Percentiles rank a stretch among this genome's conserved stretches.
Conservation (phyloP, 2,329 filamentous ascomycete species). For the Apiospora kogelbergensis region DNA sequence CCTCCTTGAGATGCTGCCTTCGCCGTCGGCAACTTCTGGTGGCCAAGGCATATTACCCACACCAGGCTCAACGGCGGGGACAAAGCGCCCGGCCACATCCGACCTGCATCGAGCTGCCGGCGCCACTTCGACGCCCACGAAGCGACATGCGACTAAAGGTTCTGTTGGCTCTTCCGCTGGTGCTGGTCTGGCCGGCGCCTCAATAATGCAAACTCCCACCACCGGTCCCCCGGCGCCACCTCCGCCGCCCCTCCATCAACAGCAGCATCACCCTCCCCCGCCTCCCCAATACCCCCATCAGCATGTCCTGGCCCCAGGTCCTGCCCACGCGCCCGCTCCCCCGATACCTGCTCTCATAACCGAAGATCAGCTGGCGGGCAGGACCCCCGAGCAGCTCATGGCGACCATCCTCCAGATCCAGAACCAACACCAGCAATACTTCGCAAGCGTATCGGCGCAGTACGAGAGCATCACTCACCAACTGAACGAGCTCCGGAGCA, state of each 20-base stretch:
- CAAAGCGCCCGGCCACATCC: conserved; percentile 34
- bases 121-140: conserved; percentile 25
- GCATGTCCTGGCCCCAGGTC: conserved; percentile 16
- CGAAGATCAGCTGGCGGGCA: conserved; percentile 33
- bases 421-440: conserved; percentile 33
- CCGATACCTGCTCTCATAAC: conserved; percentile 25
- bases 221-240: conserved; percentile 8
- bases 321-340: conserved; percentile 17
- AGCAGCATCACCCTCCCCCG: background rate
- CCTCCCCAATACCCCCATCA: conserved; percentile 5
- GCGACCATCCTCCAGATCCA: conserved; percentile 35
- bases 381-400: conserved; percentile 35
- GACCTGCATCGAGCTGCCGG: conserved; percentile 35
- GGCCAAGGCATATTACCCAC: conserved; percentile 7
- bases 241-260: background rate
- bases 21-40: conserved; percentile 6
- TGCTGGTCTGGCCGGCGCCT: conserved; percentile 11
- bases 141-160: conserved; percentile 30
- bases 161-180: conserved; percentile 13
- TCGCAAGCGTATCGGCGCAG: conserved; percentile 33
- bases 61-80: conserved; percentile 18
- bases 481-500: conserved; percentile 32
- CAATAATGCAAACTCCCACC: conserved; percentile 10
- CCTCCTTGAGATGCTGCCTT: conserved; percentile 8
- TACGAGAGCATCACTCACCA: conserved; percentile 34